Percentiles rank a stretch among this genome's conserved stretches.
Evolutionary conservation across 1,284 basidiomycete species (phyloP).

Genomic region (Wolfiporia cocos): DNA sequence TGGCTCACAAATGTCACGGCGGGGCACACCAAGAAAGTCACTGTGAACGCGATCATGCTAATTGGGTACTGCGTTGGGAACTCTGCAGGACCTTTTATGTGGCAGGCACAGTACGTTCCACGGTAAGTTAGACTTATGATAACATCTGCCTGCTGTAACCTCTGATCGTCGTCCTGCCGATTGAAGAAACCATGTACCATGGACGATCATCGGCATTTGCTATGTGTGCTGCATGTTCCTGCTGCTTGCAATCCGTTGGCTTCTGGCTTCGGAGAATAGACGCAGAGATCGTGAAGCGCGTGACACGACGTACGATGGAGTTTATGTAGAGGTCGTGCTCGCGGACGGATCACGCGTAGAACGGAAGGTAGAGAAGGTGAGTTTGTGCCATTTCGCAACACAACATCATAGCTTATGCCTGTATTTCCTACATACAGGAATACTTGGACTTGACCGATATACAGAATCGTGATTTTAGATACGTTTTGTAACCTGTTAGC

Average conservation of each 20-base stretch:
- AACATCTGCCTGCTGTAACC: not conserved
- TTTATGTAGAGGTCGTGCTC: conserved; percentile 45
- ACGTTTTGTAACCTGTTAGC: conserved; percentile 14
- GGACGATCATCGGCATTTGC: conserved; percentile 55
- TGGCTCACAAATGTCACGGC: conserved; percentile 63
- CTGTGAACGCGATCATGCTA: conserved; percentile 62
- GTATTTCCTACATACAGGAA: not conserved
- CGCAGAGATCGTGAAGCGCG: conserved; percentile 48
- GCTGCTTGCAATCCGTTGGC: conserved; percentile 42
- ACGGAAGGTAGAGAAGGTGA: conserved; percentile 54
- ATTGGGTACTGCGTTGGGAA: conserved; percentile 65
- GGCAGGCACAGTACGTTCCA: conserved; percentile 56
- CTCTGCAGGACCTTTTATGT: conserved; percentile 65
- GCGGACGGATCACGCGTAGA: conserved; percentile 41
- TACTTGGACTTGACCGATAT: conserved; percentile 1
- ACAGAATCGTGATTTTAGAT: conserved; percentile 2
- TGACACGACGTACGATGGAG: conserved; percentile 51
- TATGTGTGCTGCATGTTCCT: conserved; percentile 40
- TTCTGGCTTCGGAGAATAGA: conserved; percentile 57
- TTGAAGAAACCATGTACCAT: conserved; percentile 50
- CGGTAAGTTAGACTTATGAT: conserved; percentile 30
- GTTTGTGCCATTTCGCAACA: conserved; percentile 9
- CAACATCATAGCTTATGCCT: not conserved
- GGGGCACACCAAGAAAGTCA: conserved; percentile 65
- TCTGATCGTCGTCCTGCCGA: not conserved